Base-by-base conservation (phyloP, 148 eudicot genomes). In the Rhododendron simsii region DNA sequence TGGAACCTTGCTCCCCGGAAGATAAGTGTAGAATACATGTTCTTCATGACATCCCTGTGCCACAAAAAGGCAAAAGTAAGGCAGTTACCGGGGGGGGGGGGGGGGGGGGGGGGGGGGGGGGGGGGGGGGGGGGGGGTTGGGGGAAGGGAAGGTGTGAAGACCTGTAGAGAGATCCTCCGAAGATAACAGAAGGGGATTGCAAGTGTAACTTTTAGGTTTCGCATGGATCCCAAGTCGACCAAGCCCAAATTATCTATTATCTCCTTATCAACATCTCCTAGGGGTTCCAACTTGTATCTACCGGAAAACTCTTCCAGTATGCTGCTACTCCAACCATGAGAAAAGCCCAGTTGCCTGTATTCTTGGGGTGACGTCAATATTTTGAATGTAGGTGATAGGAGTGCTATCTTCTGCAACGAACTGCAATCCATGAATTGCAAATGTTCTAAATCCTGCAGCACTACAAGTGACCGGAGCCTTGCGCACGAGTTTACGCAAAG, bases 21-120 rank as follows among this genome's bases (percentile, higher is more conserved):
- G 21, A 41, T 53, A 84, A 35, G 74, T 51, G 81, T 53, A 76
- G 51, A 84, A 84, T 33, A 84, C 55, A 53, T 69, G 73, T 37
- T 20, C 7, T 76, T 84, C 86, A 21, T 33, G 78, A 4, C 78
- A 67, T 5, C 86, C 86, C 86, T 84, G 51, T 23, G 26, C 15
- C 81, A 74, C 1, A 4, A 65, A 74, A 71, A 18, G 4, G 73
- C 18, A n/a, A 7, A 28, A 11, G 14, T 67, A 12, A 59, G 16
- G 18, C 6, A 23, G 1, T 55, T 71, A 30, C 0, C 35, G 35
- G n/a, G n/a, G n/a, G n/a, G n/a, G n/a, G n/a, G n/a, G n/a, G n/a
- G n/a, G n/a, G n/a, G n/a, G n/a, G n/a, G n/a, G n/a, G n/a, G n/a
- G n/a, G n/a, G n/a, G n/a, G n/a, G n/a, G n/a, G n/a, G n/a, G n/a